Conservation (phyloP, 306 rosid genomes). For the Citrullus mucosospermus region DNA sequence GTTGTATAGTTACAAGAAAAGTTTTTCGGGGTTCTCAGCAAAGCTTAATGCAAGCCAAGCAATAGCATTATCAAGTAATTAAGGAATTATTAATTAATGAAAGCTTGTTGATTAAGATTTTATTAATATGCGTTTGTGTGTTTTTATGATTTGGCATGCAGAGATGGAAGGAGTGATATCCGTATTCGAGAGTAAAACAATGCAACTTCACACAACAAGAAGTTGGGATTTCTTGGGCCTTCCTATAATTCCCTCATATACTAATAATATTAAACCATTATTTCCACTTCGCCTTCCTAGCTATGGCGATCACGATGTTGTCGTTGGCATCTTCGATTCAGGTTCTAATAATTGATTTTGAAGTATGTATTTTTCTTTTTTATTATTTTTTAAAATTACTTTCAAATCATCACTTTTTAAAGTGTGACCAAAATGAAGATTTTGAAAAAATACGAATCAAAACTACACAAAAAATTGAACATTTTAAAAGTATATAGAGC, state of each 20-base stretch:
- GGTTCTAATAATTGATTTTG: not conserved
- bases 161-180: conserved; percentile 44
- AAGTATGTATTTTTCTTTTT: too few relatives aligned
- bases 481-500: too few relatives aligned
- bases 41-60: conserved; percentile 45
- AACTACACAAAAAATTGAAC: too few relatives aligned
- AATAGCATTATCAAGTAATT: conserved; percentile 28
- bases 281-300: conserved; percentile 14
- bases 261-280: not conserved
- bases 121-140: too few relatives aligned
- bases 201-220: conserved; percentile 38
- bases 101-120: not conserved
- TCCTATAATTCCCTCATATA: conserved; percentile 3
- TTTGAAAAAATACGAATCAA: too few relatives aligned
- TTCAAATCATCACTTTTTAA: too few relatives aligned
- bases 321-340: conserved; percentile 46
- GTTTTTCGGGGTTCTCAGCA: conserved; percentile 54
- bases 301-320: conserved; percentile 20
- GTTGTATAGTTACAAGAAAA: conserved; percentile 45
- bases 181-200: conserved; percentile 31
- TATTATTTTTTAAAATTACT: too few relatives aligned
- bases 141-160: not conserved
- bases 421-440: too few relatives aligned
- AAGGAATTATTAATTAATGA: not conserved
- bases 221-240: conserved; percentile 53